Evolutionary conservation across 805 yeast species (phyloP), one percentile per base, ranked within the genome.

Genomic region (Schwanniomyces sp.): DNA sequence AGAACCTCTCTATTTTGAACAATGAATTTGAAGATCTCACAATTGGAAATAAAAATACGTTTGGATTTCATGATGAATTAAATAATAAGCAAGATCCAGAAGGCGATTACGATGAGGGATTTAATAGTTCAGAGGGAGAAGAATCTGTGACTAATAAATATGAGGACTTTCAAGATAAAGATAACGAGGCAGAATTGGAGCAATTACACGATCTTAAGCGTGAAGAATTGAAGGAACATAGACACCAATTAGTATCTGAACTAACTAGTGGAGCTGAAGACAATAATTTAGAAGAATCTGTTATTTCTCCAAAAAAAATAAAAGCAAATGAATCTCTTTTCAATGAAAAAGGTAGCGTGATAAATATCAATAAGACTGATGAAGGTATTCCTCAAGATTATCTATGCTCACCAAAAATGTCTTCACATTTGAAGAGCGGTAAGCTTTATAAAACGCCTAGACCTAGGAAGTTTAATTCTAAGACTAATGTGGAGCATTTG

Each of bases 241-340:
- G 56, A 45, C 50, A 58, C 18, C 56, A 50, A 45, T 66, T 79
- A 9, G 48, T 82, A 25, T 66, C 78, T 1, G 72, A 77, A 14
- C 65, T 84, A 38, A 71, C 79, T 6, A 61, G 62, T 29, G 71
- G 68, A 29, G 64, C 70, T 5, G 56, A 52, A 14, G 60, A 55
- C 21, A 53, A 58, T 37, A 58, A 55, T 9, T 66, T 72, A 40
- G 78, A 76, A 28, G 65, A 71, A 17, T 70, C 73, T 34, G 62
- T 81, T 41, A 26, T 40, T 51, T 52, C 58, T 25, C 55, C 57
- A 10, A 55, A 49, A 25, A 56, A 53, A 18, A 46, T 53, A 1
- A 53, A 50, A 7, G 41, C 57, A 0, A 45, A 57, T 1, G 72
- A 56, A 46, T 54, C 70, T 3, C 62, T 73, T 29, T 73, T 73